Conservation (phyloP, 2,329 filamentous ascomycete genomes). For the Alternaria panax region DNA sequence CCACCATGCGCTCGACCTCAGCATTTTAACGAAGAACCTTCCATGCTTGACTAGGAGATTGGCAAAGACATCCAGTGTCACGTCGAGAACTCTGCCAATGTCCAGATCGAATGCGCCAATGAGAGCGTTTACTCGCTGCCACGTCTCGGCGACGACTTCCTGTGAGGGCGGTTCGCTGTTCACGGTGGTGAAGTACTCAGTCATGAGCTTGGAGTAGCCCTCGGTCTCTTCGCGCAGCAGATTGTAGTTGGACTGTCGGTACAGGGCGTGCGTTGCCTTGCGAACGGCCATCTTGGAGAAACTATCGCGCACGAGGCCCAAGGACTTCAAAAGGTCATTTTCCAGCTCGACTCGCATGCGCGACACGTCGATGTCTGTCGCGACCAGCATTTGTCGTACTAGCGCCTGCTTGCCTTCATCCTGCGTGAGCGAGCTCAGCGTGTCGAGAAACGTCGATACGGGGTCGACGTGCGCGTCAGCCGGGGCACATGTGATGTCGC, state of each 20-base stretch:
- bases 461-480: slow-evolving; percentile 54
- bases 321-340: slow-evolving; percentile 72
- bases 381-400: slow-evolving; percentile 73
- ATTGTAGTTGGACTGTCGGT: slow-evolving; percentile 97
- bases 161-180: slow-evolving; percentile 75
- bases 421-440: slow-evolving; percentile 79
- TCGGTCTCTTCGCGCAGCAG: slow-evolving; percentile 93
- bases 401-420: slow-evolving; percentile 65
- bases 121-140: slow-evolving; percentile 89
- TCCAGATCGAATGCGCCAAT: slow-evolving; percentile 98
- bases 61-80: slow-evolving; percentile 93
- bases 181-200: slow-evolving; percentile 91
- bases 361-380: slow-evolving; percentile 74
- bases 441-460: slow-evolving; percentile 78
- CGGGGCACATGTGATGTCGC: slow-evolving; percentile 71
- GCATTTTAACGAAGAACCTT: slow-evolving; percentile 91
- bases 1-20: slow-evolving; percentile 97
- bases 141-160: slow-evolving; percentile 82
- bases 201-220: slow-evolving; percentile 94
- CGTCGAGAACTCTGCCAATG: slow-evolving; percentile 91
- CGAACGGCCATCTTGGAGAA: slow-evolving; percentile 85
- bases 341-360: slow-evolving; percentile 87
- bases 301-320: slow-evolving; percentile 83
- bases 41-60: slow-evolving; percentile 91
- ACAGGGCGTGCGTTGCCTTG: slow-evolving; percentile 90